phyloP scores from a whole-genome alignment of 352 stramenopile species.

The Nothophytophthora sp. region DNA sequence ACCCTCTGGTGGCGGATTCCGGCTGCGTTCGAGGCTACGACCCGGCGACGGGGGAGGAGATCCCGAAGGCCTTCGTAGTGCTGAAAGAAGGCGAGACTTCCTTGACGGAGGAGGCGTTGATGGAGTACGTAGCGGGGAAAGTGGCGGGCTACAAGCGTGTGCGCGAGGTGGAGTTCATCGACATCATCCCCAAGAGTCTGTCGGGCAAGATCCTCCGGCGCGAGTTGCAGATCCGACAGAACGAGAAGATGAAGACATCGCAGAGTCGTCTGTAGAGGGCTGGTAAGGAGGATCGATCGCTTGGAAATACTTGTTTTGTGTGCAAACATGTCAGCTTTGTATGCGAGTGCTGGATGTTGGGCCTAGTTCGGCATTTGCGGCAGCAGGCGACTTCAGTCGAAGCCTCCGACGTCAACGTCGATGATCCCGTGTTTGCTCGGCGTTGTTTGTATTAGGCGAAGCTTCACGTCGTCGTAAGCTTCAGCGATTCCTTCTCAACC shows the following conservation, averaged over 20 bases:
- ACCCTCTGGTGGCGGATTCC: slow-evolving; percentile 50
- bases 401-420: too few species aligned
- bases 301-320: too few species aligned
- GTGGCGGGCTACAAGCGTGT: slow-evolving; percentile 90
- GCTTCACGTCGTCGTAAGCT: too few species aligned
- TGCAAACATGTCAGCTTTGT: too few species aligned
- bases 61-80: slow-evolving; percentile 93
- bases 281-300: too few species aligned
- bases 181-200: slow-evolving; percentile 90
- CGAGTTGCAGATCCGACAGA: slow-evolving; percentile 53
- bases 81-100: slow-evolving; percentile 46
- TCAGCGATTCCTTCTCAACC: too few species aligned
- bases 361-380: too few species aligned
- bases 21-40: slow-evolving; percentile 57
- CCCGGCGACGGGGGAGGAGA: slow-evolving; percentile 70
- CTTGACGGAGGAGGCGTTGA: slow-evolving; percentile 67
- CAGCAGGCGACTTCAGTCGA: too few species aligned
- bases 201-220: slow-evolving; percentile 93
- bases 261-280: slow-evolving; percentile 28
- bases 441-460: too few species aligned
- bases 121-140: slow-evolving; percentile 79
- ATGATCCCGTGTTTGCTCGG: too few species aligned
- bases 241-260: slow-evolving; percentile 30
- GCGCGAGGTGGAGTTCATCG: slow-evolving; percentile 86
- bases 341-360: too few species aligned